A percentile compares a stretch with the other conserved stretches of the same genome.
Conservation (phyloP, 768 basidiomycete genomes). For the Fomitopsis serialis region DNA sequence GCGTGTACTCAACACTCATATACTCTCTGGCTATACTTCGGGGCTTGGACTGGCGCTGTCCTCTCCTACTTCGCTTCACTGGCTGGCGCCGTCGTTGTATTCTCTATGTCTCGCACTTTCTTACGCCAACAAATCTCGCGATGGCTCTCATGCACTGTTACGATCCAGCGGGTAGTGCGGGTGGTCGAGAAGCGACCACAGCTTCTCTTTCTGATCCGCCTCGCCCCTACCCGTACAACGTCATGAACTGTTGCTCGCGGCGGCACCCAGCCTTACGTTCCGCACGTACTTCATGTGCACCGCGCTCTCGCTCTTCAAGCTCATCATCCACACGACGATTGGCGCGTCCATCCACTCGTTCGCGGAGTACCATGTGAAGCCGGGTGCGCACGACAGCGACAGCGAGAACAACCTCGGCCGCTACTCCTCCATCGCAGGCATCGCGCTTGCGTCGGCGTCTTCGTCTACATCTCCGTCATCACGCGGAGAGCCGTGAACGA, state of each 20-base stretch:
- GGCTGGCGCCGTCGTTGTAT: slow-evolving; percentile 79
- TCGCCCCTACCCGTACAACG: slow-evolving; percentile 91
- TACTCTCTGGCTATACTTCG: slow-evolving; percentile 87
- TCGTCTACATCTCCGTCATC: slow-evolving; percentile 76
- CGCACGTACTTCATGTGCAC: slow-evolving; percentile 78
- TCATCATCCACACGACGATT: slow-evolving; percentile 85
- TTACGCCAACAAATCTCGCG: slow-evolving; percentile 64
- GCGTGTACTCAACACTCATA: slow-evolving; percentile 94
- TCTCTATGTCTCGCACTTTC: slow-evolving; percentile 69
- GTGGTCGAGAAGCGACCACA: slow-evolving; percentile 86
- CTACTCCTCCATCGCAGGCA: slow-evolving; percentile 64
- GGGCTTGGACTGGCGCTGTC: slow-evolving; percentile 76
- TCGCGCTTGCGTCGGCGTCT: slow-evolving; percentile 69
- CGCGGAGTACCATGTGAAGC: slow-evolving; percentile 48
- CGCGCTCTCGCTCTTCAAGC: slow-evolving; percentile 80
- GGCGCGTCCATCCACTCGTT: slow-evolving; percentile 86
- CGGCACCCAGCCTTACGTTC: slow-evolving; percentile 75
- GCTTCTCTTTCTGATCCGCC: slow-evolving; percentile 85
- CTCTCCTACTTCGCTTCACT: slow-evolving; percentile 88
- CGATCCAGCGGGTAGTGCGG: slow-evolving; percentile 75
- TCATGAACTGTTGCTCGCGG: slow-evolving; percentile 94
- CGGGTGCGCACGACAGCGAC: slow-evolving; percentile 32
- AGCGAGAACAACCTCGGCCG: slow-evolving; percentile 45
- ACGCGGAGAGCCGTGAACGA: slow-evolving; percentile 64
- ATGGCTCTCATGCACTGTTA: slow-evolving; percentile 65